These are phyloP conservation scores for Lophium mytilinum DNA, from an alignment of 495 filamentous ascomycete species.

Conservation along the genomic window DNA sequence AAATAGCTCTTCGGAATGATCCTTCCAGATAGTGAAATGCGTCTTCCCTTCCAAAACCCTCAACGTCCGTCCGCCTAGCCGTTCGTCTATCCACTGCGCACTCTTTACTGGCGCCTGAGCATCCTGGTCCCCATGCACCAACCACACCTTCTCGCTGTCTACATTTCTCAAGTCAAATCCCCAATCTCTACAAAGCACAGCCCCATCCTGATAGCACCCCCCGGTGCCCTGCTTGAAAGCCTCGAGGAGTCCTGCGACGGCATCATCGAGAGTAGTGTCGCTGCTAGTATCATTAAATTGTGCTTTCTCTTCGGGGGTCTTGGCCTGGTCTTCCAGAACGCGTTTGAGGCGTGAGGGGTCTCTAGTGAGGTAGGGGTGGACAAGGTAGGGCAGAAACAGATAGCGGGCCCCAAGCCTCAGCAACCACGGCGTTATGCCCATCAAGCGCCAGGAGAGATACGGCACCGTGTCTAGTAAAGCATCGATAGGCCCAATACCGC, in stretches of 20 bases:
- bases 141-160: slow-evolving; percentile 12
- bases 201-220: slow-evolving; percentile 10
- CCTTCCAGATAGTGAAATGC: slow-evolving; percentile 20
- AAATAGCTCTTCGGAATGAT: slow-evolving; percentile 19
- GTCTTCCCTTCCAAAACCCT: slow-evolving; percentile 15
- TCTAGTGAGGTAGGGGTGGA: slow-evolving; percentile 4
- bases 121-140: slow-evolving; percentile 20
- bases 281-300: slow-evolving; percentile 3
- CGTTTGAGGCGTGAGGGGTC: slow-evolving; percentile 16
- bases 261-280: slow-evolving; percentile 9
- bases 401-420: slow-evolving; percentile 11
- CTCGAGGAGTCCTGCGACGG: slow-evolving; percentile 6
- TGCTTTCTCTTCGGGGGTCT: slow-evolving; percentile 18
- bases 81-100: slow-evolving; percentile 15
- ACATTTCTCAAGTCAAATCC: slow-evolving; percentile 16
- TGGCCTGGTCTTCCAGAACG: slow-evolving; percentile 14
- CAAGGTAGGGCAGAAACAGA: slow-evolving; percentile 9
- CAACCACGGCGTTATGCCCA: slow-evolving; percentile 7
- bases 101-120: slow-evolving; percentile 2
- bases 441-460: slow-evolving; percentile 11
- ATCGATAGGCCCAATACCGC: slow-evolving; percentile 16
- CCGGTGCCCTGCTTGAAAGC: slow-evolving; percentile 14
- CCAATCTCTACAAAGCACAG: slow-evolving; percentile 8
- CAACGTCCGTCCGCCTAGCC: slow-evolving; percentile 15
- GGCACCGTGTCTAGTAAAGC: slow-evolving; percentile 6